phyloP scores from a whole-genome alignment of 2,329 filamentous ascomycete species.

The Calonectria pseudoreteaudii region DNA sequence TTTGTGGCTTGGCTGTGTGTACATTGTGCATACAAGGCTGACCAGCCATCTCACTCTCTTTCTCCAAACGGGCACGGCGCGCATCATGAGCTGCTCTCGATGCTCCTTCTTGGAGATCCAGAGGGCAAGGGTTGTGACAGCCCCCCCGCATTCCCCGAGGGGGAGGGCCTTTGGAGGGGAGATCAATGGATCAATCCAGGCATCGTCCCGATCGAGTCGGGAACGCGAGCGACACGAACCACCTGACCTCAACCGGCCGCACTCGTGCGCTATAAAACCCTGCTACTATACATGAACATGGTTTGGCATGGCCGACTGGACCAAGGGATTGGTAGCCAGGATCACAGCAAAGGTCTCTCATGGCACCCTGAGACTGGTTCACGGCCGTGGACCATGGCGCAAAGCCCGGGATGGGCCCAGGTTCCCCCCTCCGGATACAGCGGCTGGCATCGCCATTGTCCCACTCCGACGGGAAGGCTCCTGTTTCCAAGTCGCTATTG shows the following conservation, averaged over 20 bases:
- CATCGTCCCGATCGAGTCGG: not conserved
- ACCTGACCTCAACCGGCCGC: constrained; percentile 5
- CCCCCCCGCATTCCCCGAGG: constrained; percentile 4
- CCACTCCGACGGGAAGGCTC: constrained; percentile 20
- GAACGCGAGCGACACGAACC: not conserved
- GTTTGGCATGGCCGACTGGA: constrained; percentile 3
- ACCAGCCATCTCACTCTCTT: constrained; percentile 10
- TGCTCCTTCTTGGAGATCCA: constrained; percentile 16
- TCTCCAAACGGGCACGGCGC: constrained; percentile 12
- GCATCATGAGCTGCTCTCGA: constrained; percentile 9
- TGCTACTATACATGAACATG: constrained; percentile 7
- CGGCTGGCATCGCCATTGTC: constrained; percentile 16
- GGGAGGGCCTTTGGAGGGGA: not conserved
- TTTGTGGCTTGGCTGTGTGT: constrained; percentile 1
- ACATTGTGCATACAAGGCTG: constrained; percentile 9
- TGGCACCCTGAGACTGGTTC: not conserved
- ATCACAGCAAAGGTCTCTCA: not conserved
- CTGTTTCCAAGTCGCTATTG: not conserved
- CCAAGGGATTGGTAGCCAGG: constrained; percentile 2
- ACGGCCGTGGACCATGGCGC: constrained; percentile 1
- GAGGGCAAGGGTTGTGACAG: not conserved
- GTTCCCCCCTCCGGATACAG: constrained; percentile 13
- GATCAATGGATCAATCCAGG: constrained; percentile 12
- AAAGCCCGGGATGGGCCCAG: constrained; percentile 8
- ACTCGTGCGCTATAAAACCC: constrained; percentile 1